phyloP scores from a whole-genome alignment of 306 rosid species.

The Quercus mongolica region DNA sequence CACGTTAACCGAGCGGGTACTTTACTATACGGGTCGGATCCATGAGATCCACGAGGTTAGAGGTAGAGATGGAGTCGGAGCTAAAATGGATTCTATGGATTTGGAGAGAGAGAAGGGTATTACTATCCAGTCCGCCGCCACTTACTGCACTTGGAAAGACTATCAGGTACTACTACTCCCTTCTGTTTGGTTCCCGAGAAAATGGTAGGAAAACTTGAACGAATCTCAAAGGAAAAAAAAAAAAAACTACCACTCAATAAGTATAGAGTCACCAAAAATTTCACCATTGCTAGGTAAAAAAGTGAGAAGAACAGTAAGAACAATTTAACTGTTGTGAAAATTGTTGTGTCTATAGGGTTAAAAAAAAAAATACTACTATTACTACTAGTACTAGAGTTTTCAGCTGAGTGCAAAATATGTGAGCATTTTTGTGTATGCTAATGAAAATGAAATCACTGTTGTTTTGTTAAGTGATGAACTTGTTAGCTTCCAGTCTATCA shows the following conservation, averaged over 20 bases:
- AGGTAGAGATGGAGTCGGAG: conserved; percentile 94
- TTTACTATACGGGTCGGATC: conserved; percentile 83
- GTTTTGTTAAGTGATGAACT: fast-evolving
- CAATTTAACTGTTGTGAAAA: too few relatives aligned
- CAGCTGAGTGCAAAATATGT: too few relatives aligned
- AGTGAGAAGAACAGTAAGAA: fast-evolving
- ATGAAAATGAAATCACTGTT: too few relatives aligned
- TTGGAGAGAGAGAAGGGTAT: conserved; percentile 95
- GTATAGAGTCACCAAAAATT: too few relatives aligned
- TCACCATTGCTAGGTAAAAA: too few relatives aligned
- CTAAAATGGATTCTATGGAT: conserved; percentile 98
- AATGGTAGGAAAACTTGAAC: not conserved
- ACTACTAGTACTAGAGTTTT: too few relatives aligned
- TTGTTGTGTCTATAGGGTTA: too few relatives aligned
- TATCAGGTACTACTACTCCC: conserved; percentile 45
- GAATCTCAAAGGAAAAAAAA: not conserved
- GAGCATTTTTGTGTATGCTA: too few relatives aligned
- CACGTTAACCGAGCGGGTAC: conserved; percentile 85
- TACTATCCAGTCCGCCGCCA: conserved; percentile 93
- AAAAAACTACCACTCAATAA: not conserved
- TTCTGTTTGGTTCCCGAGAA: not conserved
- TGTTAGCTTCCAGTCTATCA: fast-evolving
- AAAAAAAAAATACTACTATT: too few relatives aligned
- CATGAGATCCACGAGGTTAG: conserved; percentile 97
- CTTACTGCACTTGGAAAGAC: conserved; percentile 89